These are phyloP conservation scores for Fraxinus velutina DNA, from an alignment of 305 asterid genomes.

Conservation along the genomic window DNA sequence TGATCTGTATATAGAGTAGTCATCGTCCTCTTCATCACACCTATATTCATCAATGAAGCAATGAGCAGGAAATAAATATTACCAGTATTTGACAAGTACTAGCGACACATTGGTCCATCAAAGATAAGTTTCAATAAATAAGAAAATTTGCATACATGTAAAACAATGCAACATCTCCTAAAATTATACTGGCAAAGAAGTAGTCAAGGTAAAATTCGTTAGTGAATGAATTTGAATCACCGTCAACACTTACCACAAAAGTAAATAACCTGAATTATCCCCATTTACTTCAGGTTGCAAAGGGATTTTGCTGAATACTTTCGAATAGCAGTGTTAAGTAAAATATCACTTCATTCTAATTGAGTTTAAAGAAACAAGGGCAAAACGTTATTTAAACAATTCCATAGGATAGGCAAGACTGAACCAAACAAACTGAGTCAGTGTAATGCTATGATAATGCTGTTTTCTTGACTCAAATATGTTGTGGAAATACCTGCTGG, in stretches of 20 bases:
- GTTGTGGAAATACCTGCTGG: constrained; percentile 51
- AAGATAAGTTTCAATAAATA: constrained; percentile 8
- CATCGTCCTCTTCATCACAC: constrained; percentile 77
- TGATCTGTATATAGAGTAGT: constrained; percentile 45
- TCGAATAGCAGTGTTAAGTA: not conserved
- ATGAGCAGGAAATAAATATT: constrained; percentile 18
- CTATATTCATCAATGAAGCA: constrained; percentile 39
- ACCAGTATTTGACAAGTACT: constrained; percentile 9
- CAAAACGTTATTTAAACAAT: not conserved
- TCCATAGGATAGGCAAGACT: constrained; percentile 10
- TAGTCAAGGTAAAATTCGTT: not conserved
- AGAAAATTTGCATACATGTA: not conserved
- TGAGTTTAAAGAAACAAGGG: not conserved
- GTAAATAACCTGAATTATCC: not conserved
- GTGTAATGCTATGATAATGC: constrained; percentile 20
- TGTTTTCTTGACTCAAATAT: constrained; percentile 10
- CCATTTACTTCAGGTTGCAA: constrained; percentile 6
- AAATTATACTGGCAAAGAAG: not conserved
- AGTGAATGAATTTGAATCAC: constrained; percentile 3
- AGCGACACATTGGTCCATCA: not conserved
- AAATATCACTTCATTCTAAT: constrained; percentile 19
- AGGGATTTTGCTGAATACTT: not conserved
- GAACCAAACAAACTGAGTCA: constrained; percentile 13
- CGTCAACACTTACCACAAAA: constrained; percentile 1
- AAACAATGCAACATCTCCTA: not conserved